Evolutionary conservation across 139 green algal genomes (phyloP).

Genomic region (Chlamydomonas sphaeroides): DNA sequence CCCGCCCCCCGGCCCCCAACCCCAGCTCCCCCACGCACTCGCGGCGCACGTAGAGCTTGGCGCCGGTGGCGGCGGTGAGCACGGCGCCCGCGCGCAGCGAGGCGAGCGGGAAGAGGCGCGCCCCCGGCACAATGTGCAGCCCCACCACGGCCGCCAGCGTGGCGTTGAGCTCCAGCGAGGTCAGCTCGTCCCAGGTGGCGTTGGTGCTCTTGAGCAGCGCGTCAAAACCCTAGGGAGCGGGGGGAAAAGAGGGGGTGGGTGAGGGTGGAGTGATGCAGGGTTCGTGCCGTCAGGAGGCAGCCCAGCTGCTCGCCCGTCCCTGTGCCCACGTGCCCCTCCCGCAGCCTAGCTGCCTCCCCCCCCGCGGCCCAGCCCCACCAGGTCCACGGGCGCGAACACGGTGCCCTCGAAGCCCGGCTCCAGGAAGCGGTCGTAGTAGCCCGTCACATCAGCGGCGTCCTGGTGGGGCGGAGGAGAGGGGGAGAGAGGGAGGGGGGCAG

Average conservation of each 20-base stretch:
- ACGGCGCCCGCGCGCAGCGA: conserved; percentile 19
- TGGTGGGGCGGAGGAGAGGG: no score
- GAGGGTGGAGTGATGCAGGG: no score
- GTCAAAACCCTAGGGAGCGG: conserved; percentile 31
- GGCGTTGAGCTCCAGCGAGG: conserved; percentile 17
- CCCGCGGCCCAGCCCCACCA: background rate
- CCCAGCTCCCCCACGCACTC: conserved; percentile 14
- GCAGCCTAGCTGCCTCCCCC: no score
- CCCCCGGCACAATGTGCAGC: background rate
- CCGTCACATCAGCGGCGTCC: conserved; percentile 32
- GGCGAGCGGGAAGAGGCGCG: conserved; percentile 12
- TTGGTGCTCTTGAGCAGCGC: conserved; percentile 20
- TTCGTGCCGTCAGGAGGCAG: no score
- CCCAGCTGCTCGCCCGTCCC: no score
- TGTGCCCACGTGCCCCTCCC: no score
- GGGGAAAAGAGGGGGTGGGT: background rate
- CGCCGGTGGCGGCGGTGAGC: conserved; percentile 15
- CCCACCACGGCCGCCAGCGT: conserved; percentile 24
- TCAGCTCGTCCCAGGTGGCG: conserved; percentile 30
- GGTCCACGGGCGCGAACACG: conserved; percentile 42
- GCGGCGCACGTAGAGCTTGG: conserved; percentile 37
- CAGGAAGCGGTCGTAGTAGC: conserved; percentile 36
- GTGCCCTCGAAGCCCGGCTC: conserved; percentile 35
- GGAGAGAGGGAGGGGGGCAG: no score
- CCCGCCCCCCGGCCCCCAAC: background rate